Percentiles rank a stretch among this genome's conserved stretches.
Evolutionary conservation across 371 early-diverging fungal species (phyloP).

Genomic region (Batkoa obscura): DNA sequence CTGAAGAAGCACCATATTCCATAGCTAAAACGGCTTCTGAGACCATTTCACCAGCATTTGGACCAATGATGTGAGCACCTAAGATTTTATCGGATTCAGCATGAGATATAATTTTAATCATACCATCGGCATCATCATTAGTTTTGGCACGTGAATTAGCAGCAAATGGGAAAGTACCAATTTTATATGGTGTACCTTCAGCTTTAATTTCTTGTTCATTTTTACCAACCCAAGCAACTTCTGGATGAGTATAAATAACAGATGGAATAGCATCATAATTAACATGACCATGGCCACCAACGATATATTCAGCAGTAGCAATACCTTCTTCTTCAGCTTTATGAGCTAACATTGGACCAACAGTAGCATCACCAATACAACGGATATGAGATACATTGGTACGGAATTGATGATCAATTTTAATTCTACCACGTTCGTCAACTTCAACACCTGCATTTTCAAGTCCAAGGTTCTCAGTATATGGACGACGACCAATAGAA

Average conservation of each 20-base stretch:
- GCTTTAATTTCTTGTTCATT: conserved; percentile 85
- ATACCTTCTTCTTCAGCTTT: conserved; percentile 99
- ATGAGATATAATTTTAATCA: conserved; percentile 90
- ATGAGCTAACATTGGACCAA: conserved; percentile 97
- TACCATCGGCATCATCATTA: conserved; percentile 83
- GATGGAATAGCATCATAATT: conserved; percentile 96
- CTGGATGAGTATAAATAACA: conserved; percentile 96
- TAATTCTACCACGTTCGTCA: conserved; percentile 78
- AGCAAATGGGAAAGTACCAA: conserved; percentile 85
- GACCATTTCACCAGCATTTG: conserved; percentile 98
- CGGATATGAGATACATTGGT: conserved; percentile 76
- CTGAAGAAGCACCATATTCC: conserved; percentile 91
- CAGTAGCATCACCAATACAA: conserved; percentile 93
- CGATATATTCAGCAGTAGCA: conserved; percentile 85
- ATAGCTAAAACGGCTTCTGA: conserved; percentile 93
- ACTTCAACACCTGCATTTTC: conserved; percentile 74
- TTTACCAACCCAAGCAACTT: conserved; percentile 97
- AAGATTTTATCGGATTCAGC: conserved; percentile 88
- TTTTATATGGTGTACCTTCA: conserved; percentile 61
- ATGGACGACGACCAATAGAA: conserved; percentile 89
- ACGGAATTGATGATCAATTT: conserved; percentile 71
- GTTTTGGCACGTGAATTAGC: conserved; percentile 97
- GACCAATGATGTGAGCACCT: conserved; percentile 94
- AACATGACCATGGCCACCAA: conserved; percentile 86
- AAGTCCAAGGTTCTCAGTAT: conserved; percentile 79